Base-by-base conservation (phyloP, 257 asterid genomes). In the Agastache rugosa region DNA sequence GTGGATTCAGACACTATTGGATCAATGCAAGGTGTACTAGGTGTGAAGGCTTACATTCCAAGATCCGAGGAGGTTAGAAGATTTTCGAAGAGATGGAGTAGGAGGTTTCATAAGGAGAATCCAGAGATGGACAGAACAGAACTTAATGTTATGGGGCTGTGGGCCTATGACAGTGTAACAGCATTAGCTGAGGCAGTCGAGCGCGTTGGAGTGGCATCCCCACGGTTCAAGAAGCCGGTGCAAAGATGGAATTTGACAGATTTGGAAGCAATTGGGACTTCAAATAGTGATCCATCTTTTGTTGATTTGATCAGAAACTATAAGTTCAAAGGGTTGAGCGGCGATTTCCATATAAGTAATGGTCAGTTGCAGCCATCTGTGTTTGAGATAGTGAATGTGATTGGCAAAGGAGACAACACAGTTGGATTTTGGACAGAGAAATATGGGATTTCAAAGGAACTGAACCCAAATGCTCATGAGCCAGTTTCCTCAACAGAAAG, bases 1-100 rank as follows among this genome's bases (percentile, higher is more conserved):
- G 12, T 75, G 80, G 81, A 69, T 64, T 35, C 73, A 22, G 67
- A 58, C 5, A 80, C 77, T 8, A 71, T 84, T 25, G 87, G 81
- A 22, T 80, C 89, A 16, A 82, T 87, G 87, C 88, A 85, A 69
- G 91, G 91, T 48, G 89, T 83, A 11, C 11, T 87, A 0, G 91
- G 91, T 8, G 56, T 87, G 80, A 84, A 75, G 76, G 81, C 85
- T 56, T 67, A 81, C 27, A 42, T 81, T 69, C 89, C 85, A 7
- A 64, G 58, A 65, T 69, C 87, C 25, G 55, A 11, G 11, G 66
- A 75, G 50, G 62, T 77, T 0, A 16, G 44, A 0, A 75, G 56
- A 27, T 85, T 83, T 71, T 67, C 63, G 1, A 54, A 19, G 54
- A 83, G 84, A 75, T 87, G 85, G 83, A 73, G 78, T 37, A 77